These are phyloP conservation scores for Yamadazyma triangularis DNA, from an alignment of 1,139 yeast species.

Conservation along the genomic window DNA sequence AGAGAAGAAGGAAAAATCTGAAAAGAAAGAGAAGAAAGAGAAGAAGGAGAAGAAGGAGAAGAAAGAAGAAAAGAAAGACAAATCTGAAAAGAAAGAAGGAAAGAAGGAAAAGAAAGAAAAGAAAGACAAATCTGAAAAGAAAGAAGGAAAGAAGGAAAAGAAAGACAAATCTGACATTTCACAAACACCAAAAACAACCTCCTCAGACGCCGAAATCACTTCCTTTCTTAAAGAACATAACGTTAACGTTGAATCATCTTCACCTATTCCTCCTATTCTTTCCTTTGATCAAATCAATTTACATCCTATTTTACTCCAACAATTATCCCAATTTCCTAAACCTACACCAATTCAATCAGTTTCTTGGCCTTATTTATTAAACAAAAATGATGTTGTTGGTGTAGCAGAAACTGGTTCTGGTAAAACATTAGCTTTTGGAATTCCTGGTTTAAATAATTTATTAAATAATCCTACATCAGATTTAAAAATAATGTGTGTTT, in stretches of 20 bases:
- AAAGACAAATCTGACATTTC: conserved; percentile 37
- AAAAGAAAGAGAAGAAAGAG: conserved; percentile 19
- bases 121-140: conserved; percentile 41
- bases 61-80: conserved; percentile 21
- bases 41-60: conserved; percentile 16
- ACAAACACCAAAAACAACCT: conserved; percentile 5
- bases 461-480: conserved; percentile 43
- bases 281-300: conserved; percentile 61
- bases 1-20: conserved; percentile 16
- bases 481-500: conserved; percentile 74
- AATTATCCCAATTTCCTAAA: conserved; percentile 63
- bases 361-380: conserved; percentile 88
- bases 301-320: conserved; percentile 46
- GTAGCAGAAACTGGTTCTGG: conserved; percentile 99
- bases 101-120: conserved; percentile 37
- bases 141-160: conserved; percentile 43
- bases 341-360: conserved; percentile 98
- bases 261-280: conserved; percentile 62
- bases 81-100: conserved; percentile 37
- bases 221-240: conserved; percentile 66
- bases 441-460: conserved; percentile 86
- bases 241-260: conserved; percentile 69
- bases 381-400: conserved; percentile 86
- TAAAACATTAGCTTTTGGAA: conserved; percentile 95
- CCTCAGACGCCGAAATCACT: conserved; percentile 55